Evolutionary conservation across 305 asterid species (phyloP).

Genomic region (Solanum hybrid): DNA sequence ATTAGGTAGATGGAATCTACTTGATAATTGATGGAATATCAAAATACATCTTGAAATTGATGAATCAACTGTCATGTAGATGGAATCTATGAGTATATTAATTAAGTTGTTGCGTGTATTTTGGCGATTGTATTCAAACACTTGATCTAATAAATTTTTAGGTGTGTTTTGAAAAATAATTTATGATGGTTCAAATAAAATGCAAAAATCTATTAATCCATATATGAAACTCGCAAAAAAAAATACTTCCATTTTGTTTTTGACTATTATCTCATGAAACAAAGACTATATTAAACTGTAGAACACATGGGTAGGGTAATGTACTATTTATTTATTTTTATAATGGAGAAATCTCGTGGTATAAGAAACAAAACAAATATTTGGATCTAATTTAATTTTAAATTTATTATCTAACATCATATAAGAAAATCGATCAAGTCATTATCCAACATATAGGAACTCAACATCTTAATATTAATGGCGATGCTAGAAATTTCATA

Average conservation of each 20-base stretch:
- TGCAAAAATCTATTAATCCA: not conserved
- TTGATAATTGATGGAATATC: not conserved
- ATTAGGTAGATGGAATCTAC: not conserved
- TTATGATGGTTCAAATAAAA: not conserved
- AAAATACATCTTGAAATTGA: not conserved
- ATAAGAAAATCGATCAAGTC: not conserved
- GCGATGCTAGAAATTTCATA: not conserved
- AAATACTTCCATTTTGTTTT: not conserved
- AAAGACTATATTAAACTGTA: not conserved
- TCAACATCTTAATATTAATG: not conserved
- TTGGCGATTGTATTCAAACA: accelerated
- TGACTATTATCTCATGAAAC: not conserved
- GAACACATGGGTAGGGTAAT: not conserved
- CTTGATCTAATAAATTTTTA: not conserved
- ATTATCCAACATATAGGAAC: not conserved
- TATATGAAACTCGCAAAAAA: not conserved
- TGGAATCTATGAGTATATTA: not conserved
- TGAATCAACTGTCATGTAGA: not conserved
- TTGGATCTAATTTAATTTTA: not conserved
- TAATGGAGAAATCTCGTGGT: not conserved
- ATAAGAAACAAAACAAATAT: not conserved
- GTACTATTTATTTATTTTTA: not conserved
- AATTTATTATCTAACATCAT: not conserved
- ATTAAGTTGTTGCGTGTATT: not conserved
- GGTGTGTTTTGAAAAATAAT: not conserved